These are phyloP conservation scores for Amauroascus niger DNA, from an alignment of 2,329 filamentous ascomycete genomes.

Conservation along the genomic window DNA sequence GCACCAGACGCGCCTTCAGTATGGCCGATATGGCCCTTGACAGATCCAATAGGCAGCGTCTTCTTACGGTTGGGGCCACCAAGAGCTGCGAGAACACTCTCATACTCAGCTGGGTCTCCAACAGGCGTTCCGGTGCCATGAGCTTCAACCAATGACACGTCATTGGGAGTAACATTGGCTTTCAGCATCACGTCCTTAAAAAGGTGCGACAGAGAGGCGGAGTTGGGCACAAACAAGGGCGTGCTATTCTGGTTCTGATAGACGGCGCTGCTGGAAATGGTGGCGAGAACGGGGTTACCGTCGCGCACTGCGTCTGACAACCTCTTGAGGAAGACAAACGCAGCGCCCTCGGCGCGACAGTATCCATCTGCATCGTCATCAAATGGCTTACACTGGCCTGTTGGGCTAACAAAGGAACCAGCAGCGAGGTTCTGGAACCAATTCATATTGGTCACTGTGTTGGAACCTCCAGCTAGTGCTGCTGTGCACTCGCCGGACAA, in stretches of 20 bases:
- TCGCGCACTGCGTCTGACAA: background rate
- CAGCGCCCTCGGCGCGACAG: slow-evolving; percentile 37
- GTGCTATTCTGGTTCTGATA: slow-evolving; percentile 35
- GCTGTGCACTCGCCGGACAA: background rate
- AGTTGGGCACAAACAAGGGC: slow-evolving; percentile 2
- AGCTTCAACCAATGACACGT: slow-evolving; percentile 22
- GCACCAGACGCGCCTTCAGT: background rate
- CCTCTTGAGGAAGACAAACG: slow-evolving; percentile 21
- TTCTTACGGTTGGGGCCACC: slow-evolving; percentile 10
- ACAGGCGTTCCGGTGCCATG: slow-evolving; percentile 29
- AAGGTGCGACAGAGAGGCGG: background rate
- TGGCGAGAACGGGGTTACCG: background rate
- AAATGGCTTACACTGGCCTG: slow-evolving; percentile 22
- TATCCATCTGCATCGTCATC: slow-evolving; percentile 36
- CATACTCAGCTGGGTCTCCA: slow-evolving; percentile 26
- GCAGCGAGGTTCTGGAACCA: slow-evolving; percentile 17
- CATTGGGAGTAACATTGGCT: background rate
- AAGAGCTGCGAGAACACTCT: slow-evolving; percentile 20
- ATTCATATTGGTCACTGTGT: background rate
- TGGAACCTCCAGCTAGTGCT: background rate
- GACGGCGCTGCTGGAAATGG: slow-evolving; percentile 32
- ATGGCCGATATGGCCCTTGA: background rate
- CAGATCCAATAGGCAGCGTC: background rate
- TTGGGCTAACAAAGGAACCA: slow-evolving; percentile 18
- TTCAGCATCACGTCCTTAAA: background rate